Evolutionary conservation across 495 filamentous ascomycete species (phyloP).

Genomic region (Penicillium nucicola): DNA sequence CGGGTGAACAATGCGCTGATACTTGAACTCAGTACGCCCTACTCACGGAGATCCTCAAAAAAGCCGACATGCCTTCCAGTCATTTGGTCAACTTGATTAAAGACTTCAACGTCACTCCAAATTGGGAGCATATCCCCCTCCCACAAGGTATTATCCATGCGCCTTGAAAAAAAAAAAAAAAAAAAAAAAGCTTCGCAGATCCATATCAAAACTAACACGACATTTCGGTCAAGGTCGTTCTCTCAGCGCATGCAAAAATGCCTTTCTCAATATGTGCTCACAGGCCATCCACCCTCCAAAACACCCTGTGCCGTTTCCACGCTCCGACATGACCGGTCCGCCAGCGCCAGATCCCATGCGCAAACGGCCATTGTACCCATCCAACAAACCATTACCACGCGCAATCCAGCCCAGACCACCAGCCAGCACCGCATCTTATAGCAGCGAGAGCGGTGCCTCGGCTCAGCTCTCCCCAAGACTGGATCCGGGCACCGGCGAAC

Average conservation of each 20-base stretch:
- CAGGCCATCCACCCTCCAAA: constrained; percentile 16
- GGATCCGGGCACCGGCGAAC: constrained; percentile 29
- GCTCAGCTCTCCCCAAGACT: constrained; percentile 37
- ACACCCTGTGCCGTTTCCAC: constrained; percentile 14
- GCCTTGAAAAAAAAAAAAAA: too few species aligned
- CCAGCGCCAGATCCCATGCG: constrained; percentile 27
- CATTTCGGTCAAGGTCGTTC: constrained; percentile 32
- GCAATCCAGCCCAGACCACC: constrained; percentile 43
- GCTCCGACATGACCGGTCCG: constrained; percentile 17
- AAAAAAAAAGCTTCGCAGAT: constrained; percentile 12
- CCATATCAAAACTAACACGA: constrained; percentile 3
- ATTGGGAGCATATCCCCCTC: constrained; percentile 57
- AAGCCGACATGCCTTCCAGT: constrained; percentile 47
- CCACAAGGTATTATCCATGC: constrained; percentile 42
- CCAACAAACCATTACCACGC: constrained; percentile 37
- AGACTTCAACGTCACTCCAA: constrained; percentile 46
- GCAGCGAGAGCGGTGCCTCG: constrained; percentile 38
- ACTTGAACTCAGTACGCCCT: constrained; percentile 42
- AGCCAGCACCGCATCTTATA: constrained; percentile 33
- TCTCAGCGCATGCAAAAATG: constrained; percentile 41
- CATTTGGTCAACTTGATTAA: constrained; percentile 49
- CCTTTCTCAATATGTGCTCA: constrained; percentile 36
- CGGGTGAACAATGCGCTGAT: constrained; percentile 2
- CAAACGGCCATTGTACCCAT: constrained; percentile 34
- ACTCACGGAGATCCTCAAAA: constrained; percentile 61